Base-by-base conservation (phyloP, 805 yeast species). In the Barnettozyma populi region DNA sequence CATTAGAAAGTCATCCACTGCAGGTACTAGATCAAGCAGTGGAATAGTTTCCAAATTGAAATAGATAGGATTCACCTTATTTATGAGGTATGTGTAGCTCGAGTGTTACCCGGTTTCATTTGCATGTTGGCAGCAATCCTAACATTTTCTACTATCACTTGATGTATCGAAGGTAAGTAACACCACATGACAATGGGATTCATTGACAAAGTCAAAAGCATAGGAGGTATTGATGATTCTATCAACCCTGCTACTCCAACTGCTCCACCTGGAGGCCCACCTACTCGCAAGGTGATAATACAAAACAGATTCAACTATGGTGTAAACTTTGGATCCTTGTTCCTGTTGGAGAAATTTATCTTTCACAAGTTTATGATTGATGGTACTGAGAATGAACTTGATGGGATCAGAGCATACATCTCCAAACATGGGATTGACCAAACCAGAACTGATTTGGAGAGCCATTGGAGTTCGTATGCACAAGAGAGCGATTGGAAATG, bases 281-380 rank as follows among this genome's bases (percentile, higher is more conserved):
- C 75, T 9, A 57, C 73, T 8, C 61, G 59, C 44, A 68, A 64
- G 36, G 72, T 80, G 21, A 74, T 86, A n/a, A 80, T 73, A 57
- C 82, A 76, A 56, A 66, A 74, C 19, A 69, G 94, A 45, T 68
- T 68, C 55, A 86, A 87, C 60, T 81, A 78, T 60, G 98, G 97
- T 7, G 95, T 87, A 29, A 90, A 90, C 64, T 68, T 90, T 36
- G 98, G 98, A 0, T 76, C 90, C 0, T 65, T 84, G 48, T 90
- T 90, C 63, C 82, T 90, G 1, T 71, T 80, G 41, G 97, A 90
- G 61, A 82, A 80, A 56, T 90, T 87, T 82, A 86, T 89, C 32
- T 85, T 68, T 62, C 84, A 77, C 47, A 69, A 74, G 36, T 65
- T 83, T 47, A 86, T 86, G 57, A 72, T 75, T 3, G 79, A 78